Conservation (phyloP, 352 stramenopile species). For the Phytophthora macrochlamydospora region DNA sequence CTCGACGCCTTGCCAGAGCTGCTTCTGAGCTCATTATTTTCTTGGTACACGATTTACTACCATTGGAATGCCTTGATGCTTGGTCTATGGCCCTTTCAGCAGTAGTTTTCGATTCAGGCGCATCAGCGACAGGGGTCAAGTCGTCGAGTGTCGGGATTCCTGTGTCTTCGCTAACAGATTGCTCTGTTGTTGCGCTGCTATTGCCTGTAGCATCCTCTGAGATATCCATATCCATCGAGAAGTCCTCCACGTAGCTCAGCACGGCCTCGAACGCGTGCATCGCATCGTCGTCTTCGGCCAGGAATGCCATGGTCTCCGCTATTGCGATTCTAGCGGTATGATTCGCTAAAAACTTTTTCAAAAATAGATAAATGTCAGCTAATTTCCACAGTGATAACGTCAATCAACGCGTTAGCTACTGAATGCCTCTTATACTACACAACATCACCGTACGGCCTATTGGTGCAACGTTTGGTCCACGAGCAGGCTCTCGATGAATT, state of each 20-base stretch:
- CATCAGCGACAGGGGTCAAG: neutral
- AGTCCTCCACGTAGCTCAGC: conserved; percentile 29
- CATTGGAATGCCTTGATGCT: neutral
- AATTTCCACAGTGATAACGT: neutral
- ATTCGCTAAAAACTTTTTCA: neutral
- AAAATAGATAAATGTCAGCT: neutral
- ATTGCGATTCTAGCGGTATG: neutral
- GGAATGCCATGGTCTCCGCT: conserved; percentile 15
- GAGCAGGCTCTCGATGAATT: conserved; percentile 62
- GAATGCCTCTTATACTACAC: neutral
- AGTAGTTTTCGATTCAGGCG: neutral
- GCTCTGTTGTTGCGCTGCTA: neutral
- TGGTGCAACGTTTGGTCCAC: conserved; percentile 34
- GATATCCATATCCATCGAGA: conserved; percentile 5
- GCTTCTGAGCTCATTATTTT: conserved; percentile 4
- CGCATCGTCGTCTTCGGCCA: conserved; percentile 22
- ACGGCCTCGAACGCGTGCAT: conserved; percentile 29
- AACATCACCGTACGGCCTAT: neutral
- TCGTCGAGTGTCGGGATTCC: conserved; percentile 6
- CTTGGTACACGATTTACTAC: neutral
- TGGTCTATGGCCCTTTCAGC: neutral
- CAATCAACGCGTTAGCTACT: neutral
- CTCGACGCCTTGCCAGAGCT: conserved; percentile 18
- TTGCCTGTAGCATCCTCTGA: neutral
- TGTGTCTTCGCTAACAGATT: conserved; percentile 7